Evolutionary conservation across 2,329 filamentous ascomycete genomes (phyloP).

Genomic region (Pyricularia pennisetigena): DNA sequence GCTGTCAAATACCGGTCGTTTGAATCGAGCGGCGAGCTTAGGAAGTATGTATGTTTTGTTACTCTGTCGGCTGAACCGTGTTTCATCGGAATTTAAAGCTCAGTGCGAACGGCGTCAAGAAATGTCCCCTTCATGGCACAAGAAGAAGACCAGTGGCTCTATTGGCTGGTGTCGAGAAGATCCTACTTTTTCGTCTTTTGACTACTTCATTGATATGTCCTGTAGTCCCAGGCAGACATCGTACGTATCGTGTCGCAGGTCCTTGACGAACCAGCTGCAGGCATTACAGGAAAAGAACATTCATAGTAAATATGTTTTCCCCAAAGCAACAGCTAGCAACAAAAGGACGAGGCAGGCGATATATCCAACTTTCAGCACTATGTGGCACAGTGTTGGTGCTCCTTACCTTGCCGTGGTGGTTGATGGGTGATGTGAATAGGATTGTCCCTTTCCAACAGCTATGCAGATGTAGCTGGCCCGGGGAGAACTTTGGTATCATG

Average conservation of each 20-base stretch:
- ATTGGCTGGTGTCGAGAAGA: too few species aligned
- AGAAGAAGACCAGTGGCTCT: too few species aligned
- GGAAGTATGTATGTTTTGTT: too few species aligned
- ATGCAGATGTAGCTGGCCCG: neutral
- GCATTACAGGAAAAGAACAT: neutral
- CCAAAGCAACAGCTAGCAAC: neutral
- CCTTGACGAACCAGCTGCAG: neutral
- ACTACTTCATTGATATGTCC: too few species aligned
- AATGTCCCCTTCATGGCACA: too few species aligned
- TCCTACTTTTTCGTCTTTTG: too few species aligned
- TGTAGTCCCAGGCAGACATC: neutral
- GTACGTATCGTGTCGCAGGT: neutral
- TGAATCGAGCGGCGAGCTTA: too few species aligned
- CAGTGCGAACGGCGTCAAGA: too few species aligned
- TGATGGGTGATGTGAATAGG: neutral
- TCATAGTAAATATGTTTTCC: neutral
- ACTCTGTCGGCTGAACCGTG: too few species aligned
- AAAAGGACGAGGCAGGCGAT: neutral
- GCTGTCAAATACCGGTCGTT: too few species aligned
- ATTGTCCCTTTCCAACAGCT: neutral
- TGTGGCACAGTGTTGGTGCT: neutral
- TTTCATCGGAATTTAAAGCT: too few species aligned
- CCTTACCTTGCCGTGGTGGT: neutral
- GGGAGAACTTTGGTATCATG: neutral
- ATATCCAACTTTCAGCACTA: neutral